Base-by-base conservation (phyloP, 148 eudicot genomes). In the Polygonum maritimum region DNA sequence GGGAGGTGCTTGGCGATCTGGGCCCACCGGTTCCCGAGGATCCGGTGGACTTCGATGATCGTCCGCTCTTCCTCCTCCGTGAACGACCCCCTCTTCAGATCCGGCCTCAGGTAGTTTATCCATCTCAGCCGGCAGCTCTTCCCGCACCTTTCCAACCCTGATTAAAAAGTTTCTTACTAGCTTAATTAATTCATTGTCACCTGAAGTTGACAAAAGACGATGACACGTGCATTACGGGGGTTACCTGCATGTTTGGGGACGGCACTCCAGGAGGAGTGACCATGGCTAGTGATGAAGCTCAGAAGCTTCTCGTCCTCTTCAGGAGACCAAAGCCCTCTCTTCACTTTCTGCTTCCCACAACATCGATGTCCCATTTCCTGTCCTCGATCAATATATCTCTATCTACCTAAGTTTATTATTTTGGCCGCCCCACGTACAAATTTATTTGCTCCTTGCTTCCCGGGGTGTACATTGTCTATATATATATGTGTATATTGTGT, bases 1-100 rank as follows among this genome's bases (percentile, higher is more conserved):
- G 87, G 87, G 18, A 84, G 81, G 75, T 84, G 87, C 48, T 82
- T 84, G 22, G 87, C 87, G 18, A 84, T 82, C 71, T 82, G 84
- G 14, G 87, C 82, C 87, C 87, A 84, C 22, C 87, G 67, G 41
- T 82, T 84, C 7, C 87, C 87, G 3, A 84, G 63, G 14, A 84
- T 84, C 80, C 87, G 74, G 71, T 84, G 87, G 9, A 84, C 87
- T 71, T 84, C 87, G 2, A 81, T 51, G n/a, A 84, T 84, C 2
- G 82, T 84, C 75, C 75, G 74, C 52, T 84, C 87, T 72, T 84
- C 87, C 16, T 84, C 84, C 16, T 84, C 84, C 7, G 84, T 84
- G 35, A 84, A 84, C 26, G 84, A 58, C 9, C 87, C 87, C 48
- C 80, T 79, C 60, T 76, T 84, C 10, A 84, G 49, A 52, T 84